Evolutionary conservation across 2,329 filamentous ascomycete species (phyloP).

Genomic region (Alternaria hordeiaustralica): DNA sequence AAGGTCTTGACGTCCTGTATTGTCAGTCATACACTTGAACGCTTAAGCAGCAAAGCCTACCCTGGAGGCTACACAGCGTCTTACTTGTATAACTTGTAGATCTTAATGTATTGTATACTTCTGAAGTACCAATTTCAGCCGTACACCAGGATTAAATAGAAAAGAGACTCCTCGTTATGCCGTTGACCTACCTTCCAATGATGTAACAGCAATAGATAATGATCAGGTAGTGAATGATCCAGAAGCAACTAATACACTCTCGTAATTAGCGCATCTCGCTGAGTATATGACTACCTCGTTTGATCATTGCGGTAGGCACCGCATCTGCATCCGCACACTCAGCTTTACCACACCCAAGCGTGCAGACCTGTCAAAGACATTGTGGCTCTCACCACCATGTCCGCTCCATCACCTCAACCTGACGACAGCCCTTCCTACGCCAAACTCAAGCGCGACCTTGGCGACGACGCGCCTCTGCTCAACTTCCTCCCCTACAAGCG

Average conservation of each 20-base stretch:
- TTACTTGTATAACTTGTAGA: too few relatives aligned
- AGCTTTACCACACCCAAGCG: neutral
- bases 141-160: too few relatives aligned
- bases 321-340: too few relatives aligned
- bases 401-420: neutral
- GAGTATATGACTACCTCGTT: neutral
- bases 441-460: constrained; percentile 1
- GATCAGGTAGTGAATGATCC: neutral
- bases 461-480: neutral
- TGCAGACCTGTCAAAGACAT: neutral
- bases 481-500: constrained; percentile 1
- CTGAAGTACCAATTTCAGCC: too few relatives aligned
- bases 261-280: neutral
- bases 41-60: too few relatives aligned
- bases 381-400: neutral
- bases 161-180: too few relatives aligned
- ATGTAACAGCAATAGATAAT: neutral
- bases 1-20: too few relatives aligned
- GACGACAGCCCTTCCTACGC: neutral
- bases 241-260: neutral
- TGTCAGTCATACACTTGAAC: too few relatives aligned
- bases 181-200: too few relatives aligned
- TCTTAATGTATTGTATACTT: too few relatives aligned
- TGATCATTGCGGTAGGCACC: too few relatives aligned
- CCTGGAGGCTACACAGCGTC: too few relatives aligned